Conservation (phyloP, 75 land plant genomes). For the Adiantum capillusveneris region DNA sequence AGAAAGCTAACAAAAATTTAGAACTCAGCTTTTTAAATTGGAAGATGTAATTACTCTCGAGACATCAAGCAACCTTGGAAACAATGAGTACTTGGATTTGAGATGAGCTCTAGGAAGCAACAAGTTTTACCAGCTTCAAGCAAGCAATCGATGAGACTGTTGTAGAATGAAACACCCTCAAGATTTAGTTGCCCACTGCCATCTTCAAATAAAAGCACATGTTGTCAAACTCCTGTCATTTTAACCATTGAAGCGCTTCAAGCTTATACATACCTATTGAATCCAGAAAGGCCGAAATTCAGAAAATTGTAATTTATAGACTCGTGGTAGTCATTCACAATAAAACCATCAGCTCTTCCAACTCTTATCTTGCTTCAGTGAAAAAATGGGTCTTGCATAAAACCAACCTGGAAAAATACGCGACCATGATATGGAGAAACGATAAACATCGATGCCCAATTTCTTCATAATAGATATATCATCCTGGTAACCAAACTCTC, state of each 20-base stretch:
- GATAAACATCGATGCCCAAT: constrained; percentile 7
- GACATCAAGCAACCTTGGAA: too few species aligned
- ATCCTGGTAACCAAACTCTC: constrained; percentile 9
- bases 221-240: not conserved
- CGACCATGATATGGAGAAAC: constrained; percentile 12
- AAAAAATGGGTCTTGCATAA: not conserved
- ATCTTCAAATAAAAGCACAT: constrained; percentile 10
- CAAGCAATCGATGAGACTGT: constrained; percentile 34
- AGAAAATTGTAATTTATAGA: not conserved
- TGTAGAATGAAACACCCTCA: constrained; percentile 40
- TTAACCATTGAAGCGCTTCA: too few species aligned
- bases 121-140: constrained; percentile 15
- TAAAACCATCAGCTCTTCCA: too few species aligned
- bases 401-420: constrained; percentile 9
- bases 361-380: too few species aligned
- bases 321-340: not conserved
- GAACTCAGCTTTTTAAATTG: too few species aligned
- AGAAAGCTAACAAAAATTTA: too few species aligned
- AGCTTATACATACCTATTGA: too few species aligned
- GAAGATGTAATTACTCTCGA: too few species aligned
- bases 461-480: constrained; percentile 6
- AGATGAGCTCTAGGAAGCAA: not conserved
- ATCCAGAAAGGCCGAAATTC: not conserved
- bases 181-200: constrained; percentile 38
- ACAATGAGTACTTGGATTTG: not conserved